Conservation (phyloP, 1,284 basidiomycete genomes). For the Neotropicomus parvogracilis region DNA sequence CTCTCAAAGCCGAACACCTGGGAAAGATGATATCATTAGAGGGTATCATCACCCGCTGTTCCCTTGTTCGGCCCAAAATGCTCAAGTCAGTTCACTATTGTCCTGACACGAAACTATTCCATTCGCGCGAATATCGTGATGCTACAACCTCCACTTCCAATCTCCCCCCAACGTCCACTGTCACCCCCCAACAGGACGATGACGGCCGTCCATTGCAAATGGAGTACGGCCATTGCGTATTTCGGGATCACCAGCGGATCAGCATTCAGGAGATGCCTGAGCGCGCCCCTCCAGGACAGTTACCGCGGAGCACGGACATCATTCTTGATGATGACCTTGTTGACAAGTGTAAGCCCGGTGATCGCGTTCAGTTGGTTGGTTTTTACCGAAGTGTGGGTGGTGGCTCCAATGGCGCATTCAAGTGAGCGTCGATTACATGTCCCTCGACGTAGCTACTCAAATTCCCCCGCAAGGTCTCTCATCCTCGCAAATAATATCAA, state of each 20-base stretch:
- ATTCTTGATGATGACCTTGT: conserved; percentile 97
- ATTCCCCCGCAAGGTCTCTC: conserved; percentile 63
- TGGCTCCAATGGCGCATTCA: conserved; percentile 85
- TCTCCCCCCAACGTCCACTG: conserved; percentile 85
- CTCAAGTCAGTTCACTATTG: conserved; percentile 96
- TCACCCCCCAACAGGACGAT: conserved; percentile 90
- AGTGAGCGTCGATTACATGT: conserved; percentile 52
- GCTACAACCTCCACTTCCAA: conserved; percentile 83
- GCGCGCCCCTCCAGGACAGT: conserved; percentile 93
- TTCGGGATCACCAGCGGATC: conserved; percentile 96
- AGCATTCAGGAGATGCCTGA: conserved; percentile 99
- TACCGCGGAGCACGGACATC: conserved; percentile 94
- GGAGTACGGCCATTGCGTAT: conserved; percentile 91
- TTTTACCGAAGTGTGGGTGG: conserved; percentile 93
- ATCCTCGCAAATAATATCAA: conserved; percentile 96
- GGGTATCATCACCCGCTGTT: conserved; percentile 98
- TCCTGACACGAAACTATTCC: conserved; percentile 80
- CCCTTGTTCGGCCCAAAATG: conserved; percentile 98
- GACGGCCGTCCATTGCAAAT: conserved; percentile 85
- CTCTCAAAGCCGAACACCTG: conserved; percentile 83
- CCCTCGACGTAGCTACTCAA: conserved; percentile 7
- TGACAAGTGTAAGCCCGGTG: conserved; percentile 96
- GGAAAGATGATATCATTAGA: conserved; percentile 97
- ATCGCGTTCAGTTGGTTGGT: conserved; percentile 95
- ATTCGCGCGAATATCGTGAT: conserved; percentile 91